A percentile compares a stretch with the other conserved stretches of the same genome.
Evolutionary conservation across 768 basidiomycete genomes (phyloP).

Genomic region (Asterophora parasitica): DNA sequence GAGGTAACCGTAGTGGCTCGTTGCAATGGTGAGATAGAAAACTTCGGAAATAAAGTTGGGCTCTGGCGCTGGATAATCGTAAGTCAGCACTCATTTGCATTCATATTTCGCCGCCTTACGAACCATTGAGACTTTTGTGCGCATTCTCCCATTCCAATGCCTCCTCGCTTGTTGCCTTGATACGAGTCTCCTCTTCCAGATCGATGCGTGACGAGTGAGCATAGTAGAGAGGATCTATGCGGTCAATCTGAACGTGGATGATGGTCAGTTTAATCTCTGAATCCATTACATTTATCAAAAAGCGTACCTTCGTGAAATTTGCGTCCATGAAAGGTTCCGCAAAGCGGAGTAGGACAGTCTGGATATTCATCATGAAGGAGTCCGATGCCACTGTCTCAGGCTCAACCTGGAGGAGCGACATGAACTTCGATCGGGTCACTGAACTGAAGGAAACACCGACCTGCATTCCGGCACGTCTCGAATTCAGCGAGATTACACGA

Average conservation of each 20-base stretch:
- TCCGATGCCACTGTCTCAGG: slow-evolving; percentile 83
- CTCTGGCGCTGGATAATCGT: slow-evolving; percentile 39
- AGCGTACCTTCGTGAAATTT: slow-evolving; percentile 72
- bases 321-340: slow-evolving; percentile 96
- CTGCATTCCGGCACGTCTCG: slow-evolving; percentile 88
- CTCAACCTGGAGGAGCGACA: slow-evolving; percentile 54
- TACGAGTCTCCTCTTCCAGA: slow-evolving; percentile 85
- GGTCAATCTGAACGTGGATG: slow-evolving; percentile 61
- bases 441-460: slow-evolving; percentile 29
- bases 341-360: slow-evolving; percentile 76
- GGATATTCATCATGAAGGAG: slow-evolving; percentile 89
- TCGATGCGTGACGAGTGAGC: slow-evolving; percentile 68
- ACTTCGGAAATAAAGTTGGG: slow-evolving; percentile 95
- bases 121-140: slow-evolving; percentile 43
- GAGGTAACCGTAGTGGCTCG: slow-evolving; percentile 85
- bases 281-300: not conserved
- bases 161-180: slow-evolving; percentile 89
- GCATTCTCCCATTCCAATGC: slow-evolving; percentile 65
- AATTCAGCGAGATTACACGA: slow-evolving; percentile 67
- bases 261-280: not conserved
- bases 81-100: not conserved
- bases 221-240: slow-evolving; percentile 83
- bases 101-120: slow-evolving; percentile 4
- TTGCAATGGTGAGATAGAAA: slow-evolving; percentile 84
- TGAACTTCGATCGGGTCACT: not conserved